A percentile compares a stretch with the other conserved stretches of the same genome.
phyloP scores from a whole-genome alignment of 2,329 filamentous ascomycete species.

The Cryphonectria naterciae region DNA sequence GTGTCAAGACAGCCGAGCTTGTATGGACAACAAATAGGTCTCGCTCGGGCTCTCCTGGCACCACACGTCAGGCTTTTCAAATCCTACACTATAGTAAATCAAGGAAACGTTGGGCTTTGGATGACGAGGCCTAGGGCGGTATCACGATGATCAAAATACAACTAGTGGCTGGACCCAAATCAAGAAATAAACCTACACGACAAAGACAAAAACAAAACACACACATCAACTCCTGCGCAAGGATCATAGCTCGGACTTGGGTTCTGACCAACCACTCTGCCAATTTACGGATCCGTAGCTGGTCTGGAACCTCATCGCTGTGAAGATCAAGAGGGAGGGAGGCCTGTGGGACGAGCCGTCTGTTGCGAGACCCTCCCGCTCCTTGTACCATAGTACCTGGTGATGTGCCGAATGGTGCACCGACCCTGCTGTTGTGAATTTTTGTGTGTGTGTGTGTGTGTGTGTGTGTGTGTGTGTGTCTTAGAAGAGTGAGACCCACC shows the following conservation, averaged over 20 bases:
- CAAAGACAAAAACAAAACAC: background rate
- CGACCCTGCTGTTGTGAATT: background rate
- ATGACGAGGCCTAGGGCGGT: background rate
- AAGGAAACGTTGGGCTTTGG: background rate
- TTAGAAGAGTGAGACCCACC: slow-evolving; percentile 11
- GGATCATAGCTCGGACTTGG: slow-evolving; percentile 16
- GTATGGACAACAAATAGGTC: slow-evolving; percentile 14
- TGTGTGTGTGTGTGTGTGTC: background rate
- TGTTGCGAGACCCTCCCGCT: slow-evolving; percentile 1
- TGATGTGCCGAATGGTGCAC: slow-evolving; percentile 16
- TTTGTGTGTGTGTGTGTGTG: background rate
- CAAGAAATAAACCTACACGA: background rate
- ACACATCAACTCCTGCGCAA: background rate
- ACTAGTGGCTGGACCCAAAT: slow-evolving; percentile 2
- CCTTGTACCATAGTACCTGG: background rate
- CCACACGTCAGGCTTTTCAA: slow-evolving; percentile 7
- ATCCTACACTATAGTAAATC: slow-evolving; percentile 7
- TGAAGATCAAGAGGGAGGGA: background rate
- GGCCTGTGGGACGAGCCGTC: slow-evolving; percentile 19
- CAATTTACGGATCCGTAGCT: background rate
- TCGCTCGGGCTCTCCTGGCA: slow-evolving; percentile 6
- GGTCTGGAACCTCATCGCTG: background rate
- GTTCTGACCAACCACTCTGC: slow-evolving; percentile 6
- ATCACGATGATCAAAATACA: slow-evolving; percentile 11
- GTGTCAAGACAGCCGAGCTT: slow-evolving; percentile 9